Percentiles rank a stretch among this genome's conserved stretches.
Conservation (phyloP, 805 yeast genomes). For the Ogataea pini region DNA sequence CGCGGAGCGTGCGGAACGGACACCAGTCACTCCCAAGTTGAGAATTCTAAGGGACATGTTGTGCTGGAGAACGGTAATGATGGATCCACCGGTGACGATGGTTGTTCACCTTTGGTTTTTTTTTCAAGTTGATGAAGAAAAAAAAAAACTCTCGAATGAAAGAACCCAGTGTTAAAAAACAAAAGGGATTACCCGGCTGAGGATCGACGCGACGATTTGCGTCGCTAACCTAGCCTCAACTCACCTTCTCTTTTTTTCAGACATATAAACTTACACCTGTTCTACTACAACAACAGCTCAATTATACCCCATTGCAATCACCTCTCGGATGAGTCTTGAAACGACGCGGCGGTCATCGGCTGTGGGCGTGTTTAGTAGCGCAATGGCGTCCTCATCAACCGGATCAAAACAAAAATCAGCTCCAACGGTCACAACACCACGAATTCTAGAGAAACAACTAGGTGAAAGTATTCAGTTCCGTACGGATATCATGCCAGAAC, state of each 20-base stretch:
- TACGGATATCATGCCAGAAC: constrained; percentile 42
- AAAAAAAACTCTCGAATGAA: background rate
- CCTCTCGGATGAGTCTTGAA: background rate
- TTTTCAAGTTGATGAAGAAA: background rate
- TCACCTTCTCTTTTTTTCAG: background rate
- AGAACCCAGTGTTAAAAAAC: background rate
- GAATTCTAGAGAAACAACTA: constrained; percentile 47
- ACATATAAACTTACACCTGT: background rate
- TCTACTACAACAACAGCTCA: background rate
- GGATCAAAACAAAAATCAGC: constrained; percentile 15
- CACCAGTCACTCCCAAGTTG: background rate
- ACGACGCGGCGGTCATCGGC: constrained; percentile 15
- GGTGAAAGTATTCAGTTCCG: constrained; percentile 58
- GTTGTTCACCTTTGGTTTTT: too few relatives aligned
- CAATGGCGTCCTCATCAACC: constrained; percentile 7
- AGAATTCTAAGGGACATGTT: background rate
- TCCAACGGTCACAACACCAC: constrained; percentile 29
- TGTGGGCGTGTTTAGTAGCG: constrained; percentile 5
- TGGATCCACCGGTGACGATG: too few relatives aligned
- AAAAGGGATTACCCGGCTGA: background rate
- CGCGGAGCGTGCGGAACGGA: background rate
- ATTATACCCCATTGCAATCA: background rate
- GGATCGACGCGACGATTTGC: background rate
- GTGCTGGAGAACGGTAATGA: background rate
- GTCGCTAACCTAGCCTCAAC: background rate